Evolutionary conservation across 805 yeast genomes (phyloP).

Genomic region (Lipomyces starkeyi): DNA sequence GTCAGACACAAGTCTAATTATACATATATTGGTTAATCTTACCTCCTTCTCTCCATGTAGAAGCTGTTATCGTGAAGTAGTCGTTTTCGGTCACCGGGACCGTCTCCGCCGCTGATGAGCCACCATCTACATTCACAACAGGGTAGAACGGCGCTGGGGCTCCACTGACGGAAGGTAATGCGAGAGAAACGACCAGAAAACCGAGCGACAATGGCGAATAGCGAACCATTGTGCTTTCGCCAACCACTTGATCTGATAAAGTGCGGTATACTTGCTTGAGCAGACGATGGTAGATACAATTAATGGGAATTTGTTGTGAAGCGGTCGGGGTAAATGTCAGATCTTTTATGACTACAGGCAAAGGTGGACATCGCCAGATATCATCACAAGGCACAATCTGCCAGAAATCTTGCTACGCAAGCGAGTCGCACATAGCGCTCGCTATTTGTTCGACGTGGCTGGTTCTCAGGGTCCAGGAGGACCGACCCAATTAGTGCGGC

Average conservation of each 20-base stretch:
- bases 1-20: constrained; percentile 2
- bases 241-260: not conserved
- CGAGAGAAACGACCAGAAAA: not conserved
- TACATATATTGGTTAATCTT: not conserved
- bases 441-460: not conserved
- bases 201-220: not conserved
- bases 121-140: constrained; percentile 30
- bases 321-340: not conserved
- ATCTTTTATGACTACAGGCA: not conserved
- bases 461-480: not conserved
- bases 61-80: not conserved
- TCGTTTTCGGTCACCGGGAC: constrained; percentile 8
- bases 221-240: constrained; percentile 2
- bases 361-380: not conserved
- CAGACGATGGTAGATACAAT: not conserved
- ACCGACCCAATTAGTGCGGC: not conserved
- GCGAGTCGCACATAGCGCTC: not conserved
- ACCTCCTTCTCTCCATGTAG: not conserved
- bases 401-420: not conserved
- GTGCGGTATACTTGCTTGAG: not conserved
- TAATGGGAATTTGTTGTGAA: no score
- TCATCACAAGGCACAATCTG: not conserved
- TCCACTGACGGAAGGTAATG: not conserved
- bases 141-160: constrained; percentile 20
- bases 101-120: constrained; percentile 5